Evolutionary conservation across 805 yeast genomes (phyloP).

Genomic region (Kregervanrija delftensis): DNA sequence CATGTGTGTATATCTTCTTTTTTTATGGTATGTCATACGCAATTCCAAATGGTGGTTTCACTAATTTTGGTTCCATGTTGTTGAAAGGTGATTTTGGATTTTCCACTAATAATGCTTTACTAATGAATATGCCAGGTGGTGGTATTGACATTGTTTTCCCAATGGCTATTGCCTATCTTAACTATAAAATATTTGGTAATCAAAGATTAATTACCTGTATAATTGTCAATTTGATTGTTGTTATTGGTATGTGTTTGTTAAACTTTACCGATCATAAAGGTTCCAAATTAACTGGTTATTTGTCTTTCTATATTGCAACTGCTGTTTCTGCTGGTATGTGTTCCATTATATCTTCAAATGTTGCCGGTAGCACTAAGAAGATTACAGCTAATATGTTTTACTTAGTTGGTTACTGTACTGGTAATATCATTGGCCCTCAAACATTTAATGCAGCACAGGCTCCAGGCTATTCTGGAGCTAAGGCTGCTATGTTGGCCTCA

Average conservation of each 20-base stretch:
- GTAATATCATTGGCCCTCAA: slow-evolving; percentile 52
- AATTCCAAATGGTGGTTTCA: slow-evolving; percentile 56
- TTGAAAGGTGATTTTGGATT: slow-evolving; percentile 10
- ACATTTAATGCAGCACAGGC: slow-evolving; percentile 38
- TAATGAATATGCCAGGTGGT: slow-evolving; percentile 17
- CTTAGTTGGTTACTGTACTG: slow-evolving; percentile 45
- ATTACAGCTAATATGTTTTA: slow-evolving; percentile 37
- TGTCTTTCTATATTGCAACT: slow-evolving; percentile 16
- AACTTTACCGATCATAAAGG: slow-evolving; percentile 24
- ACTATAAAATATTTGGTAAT: not conserved
- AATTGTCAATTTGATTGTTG: slow-evolving; percentile 15
- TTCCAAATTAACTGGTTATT: slow-evolving; percentile 21
- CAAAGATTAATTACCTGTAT: slow-evolving; percentile 18
- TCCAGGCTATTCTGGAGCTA: slow-evolving; percentile 24
- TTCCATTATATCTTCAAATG: slow-evolving; percentile 38
- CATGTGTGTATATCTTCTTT: slow-evolving; percentile 43
- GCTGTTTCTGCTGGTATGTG: slow-evolving; percentile 20
- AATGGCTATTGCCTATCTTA: slow-evolving; percentile 3
- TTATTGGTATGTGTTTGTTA: slow-evolving; percentile 27
- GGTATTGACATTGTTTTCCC: slow-evolving; percentile 14
- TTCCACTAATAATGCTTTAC: slow-evolving; percentile 9
- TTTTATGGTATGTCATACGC: slow-evolving; percentile 36
- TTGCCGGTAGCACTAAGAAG: slow-evolving; percentile 55
- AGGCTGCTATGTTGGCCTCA: slow-evolving; percentile 12
- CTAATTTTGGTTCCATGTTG: slow-evolving; percentile 41